Percentiles rank a stretch among this genome's conserved stretches.
phyloP scores from a whole-genome alignment of 2,329 filamentous ascomycete genomes.

The Pseudogymnoascus sp. region DNA sequence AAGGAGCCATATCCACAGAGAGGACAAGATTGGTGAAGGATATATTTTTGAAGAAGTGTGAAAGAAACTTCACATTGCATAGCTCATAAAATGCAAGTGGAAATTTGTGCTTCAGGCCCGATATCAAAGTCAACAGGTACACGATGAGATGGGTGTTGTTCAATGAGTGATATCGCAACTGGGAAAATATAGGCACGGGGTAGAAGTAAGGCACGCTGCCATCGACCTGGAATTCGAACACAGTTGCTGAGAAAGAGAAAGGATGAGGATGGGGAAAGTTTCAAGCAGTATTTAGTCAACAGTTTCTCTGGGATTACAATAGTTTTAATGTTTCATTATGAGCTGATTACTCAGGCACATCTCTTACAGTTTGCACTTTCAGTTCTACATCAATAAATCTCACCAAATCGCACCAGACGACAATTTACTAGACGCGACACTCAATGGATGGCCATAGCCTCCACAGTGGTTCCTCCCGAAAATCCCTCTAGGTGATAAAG shows the following conservation, averaged over 20 bases:
- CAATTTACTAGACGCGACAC: background rate
- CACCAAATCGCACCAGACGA: background rate
- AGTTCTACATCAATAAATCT: background rate
- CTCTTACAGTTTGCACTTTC: background rate
- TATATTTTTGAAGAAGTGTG: too few relatives aligned
- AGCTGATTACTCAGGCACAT: background rate
- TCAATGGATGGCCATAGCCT: background rate
- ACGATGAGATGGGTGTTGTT: too few relatives aligned
- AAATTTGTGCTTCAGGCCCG: too few relatives aligned
- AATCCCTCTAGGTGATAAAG: slow-evolving; percentile 39
- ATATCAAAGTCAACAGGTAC: too few relatives aligned
- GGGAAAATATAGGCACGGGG: too few relatives aligned
- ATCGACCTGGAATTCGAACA: background rate
- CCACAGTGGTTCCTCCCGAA: background rate
- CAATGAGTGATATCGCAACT: too few relatives aligned
- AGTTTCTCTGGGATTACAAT: background rate
- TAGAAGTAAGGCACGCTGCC: background rate
- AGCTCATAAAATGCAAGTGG: too few relatives aligned
- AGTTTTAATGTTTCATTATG: background rate
- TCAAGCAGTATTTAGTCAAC: background rate
- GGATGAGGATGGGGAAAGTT: background rate
- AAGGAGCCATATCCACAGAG: too few relatives aligned
- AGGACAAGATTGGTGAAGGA: too few relatives aligned
- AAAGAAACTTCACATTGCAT: too few relatives aligned
- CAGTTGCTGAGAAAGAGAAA: background rate